Evolutionary conservation across 2,329 filamentous ascomycete species (phyloP).

Genomic region (Elsinoe perseae): DNA sequence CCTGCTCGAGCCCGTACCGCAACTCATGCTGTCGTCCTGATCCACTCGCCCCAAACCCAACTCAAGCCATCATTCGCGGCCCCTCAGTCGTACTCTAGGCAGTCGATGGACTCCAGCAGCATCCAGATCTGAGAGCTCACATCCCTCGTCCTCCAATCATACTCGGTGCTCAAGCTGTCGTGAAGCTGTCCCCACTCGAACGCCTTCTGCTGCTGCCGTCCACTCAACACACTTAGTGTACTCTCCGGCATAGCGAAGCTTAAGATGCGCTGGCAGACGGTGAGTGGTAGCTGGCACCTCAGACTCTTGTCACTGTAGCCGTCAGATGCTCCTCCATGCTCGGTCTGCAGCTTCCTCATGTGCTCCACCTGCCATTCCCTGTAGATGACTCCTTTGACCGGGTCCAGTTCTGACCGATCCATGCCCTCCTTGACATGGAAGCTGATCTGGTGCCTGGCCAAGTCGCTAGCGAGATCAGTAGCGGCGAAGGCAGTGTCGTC

Average conservation of each 20-base stretch:
- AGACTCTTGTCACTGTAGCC: conserved; percentile 24
- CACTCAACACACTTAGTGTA: conserved; percentile 26
- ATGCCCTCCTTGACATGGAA: background rate
- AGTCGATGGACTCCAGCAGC: conserved; percentile 33
- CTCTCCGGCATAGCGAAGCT: conserved; percentile 21
- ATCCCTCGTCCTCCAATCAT: conserved; percentile 30
- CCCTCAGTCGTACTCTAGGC: conserved; percentile 31
- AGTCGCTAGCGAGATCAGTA: background rate
- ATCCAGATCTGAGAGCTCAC: conserved; percentile 32
- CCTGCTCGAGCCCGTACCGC: too few species aligned
- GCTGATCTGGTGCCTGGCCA: background rate
- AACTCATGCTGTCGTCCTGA: too few species aligned
- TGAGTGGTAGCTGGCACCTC: conserved; percentile 26
- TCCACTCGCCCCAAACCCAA: too few species aligned
- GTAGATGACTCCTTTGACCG: conserved; percentile 15
- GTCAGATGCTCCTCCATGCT: conserved; percentile 15
- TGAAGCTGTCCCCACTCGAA: conserved; percentile 31
- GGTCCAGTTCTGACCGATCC: background rate
- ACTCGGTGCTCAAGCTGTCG: conserved; percentile 27
- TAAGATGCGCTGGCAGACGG: conserved; percentile 29
- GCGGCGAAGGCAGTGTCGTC: background rate
- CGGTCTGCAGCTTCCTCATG: conserved; percentile 17
- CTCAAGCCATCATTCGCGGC: too few species aligned
- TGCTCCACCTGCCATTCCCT: conserved; percentile 24
- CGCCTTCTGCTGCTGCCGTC: conserved; percentile 27